Conservation (phyloP, 331 rosid genomes). For the Rosa hybrid region DNA sequence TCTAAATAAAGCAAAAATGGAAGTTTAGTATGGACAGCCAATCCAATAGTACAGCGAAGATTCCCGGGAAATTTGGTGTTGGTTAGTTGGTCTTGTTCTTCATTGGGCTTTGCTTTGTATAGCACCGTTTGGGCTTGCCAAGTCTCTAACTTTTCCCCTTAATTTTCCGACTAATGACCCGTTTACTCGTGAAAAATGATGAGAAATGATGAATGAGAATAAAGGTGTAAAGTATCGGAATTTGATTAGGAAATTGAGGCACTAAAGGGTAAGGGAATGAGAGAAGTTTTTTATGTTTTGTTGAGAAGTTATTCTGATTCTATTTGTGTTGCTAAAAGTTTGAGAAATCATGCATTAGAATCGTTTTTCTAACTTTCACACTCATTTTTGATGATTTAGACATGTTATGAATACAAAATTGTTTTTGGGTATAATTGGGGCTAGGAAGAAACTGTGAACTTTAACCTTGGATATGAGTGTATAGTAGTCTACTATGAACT, state of each 20-base stretch:
- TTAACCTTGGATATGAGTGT: background rate
- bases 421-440: no score
- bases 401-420: no score
- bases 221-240: background rate
- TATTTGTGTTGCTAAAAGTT: background rate
- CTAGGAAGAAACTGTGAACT: background rate
- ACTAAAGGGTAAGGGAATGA: no score
- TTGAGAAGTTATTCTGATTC: no score
- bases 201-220: background rate
- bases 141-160: no score
- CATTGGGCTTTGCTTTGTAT: background rate
- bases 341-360: background rate
- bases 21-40: background rate
- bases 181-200: background rate
- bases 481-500: background rate
- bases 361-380: no score
- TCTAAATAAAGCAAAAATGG: background rate
- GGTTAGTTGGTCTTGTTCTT: background rate
- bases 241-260: background rate
- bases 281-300: no score
- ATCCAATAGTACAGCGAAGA: constrained; percentile 29
- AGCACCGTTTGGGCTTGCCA: no score
- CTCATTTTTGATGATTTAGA: no score
- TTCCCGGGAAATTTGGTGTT: constrained; percentile 28
- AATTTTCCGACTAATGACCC: background rate